A percentile compares a stretch with the other conserved stretches of the same genome.
Evolutionary conservation across 2,329 filamentous ascomycete genomes (phyloP).

Genomic region (Botrytis galanthina): DNA sequence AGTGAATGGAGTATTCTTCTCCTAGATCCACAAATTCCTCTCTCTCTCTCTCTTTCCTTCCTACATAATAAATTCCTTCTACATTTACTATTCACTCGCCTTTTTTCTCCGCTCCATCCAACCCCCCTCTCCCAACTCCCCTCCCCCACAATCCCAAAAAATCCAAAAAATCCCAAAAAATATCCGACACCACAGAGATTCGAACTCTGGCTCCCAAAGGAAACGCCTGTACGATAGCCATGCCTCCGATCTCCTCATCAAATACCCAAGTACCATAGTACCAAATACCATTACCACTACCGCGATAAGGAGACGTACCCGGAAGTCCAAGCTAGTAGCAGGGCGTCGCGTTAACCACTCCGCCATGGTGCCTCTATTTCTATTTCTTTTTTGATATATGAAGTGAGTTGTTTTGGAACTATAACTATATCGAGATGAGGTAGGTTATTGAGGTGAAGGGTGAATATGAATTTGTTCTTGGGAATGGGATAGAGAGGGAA

Average conservation of each 20-base stretch:
- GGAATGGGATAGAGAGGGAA: too few species aligned
- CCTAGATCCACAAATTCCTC: too few species aligned
- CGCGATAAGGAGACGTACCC: not conserved
- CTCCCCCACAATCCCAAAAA: not conserved
- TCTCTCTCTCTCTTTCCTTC: too few species aligned
- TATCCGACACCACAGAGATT: conserved; percentile 41
- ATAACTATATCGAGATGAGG: not conserved
- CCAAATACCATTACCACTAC: not conserved
- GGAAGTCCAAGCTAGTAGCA: conserved; percentile 18
- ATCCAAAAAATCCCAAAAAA: not conserved
- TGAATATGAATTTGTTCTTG: too few species aligned
- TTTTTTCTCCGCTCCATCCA: too few species aligned
- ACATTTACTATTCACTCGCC: too few species aligned
- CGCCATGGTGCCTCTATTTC: conserved; percentile 28
- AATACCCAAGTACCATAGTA: not conserved
- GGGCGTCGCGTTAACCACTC: conserved; percentile 31
- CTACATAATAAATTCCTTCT: too few species aligned
- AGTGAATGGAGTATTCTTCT: not conserved
- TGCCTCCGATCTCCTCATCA: not conserved
- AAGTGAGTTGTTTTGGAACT: not conserved
- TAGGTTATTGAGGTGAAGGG: not conserved
- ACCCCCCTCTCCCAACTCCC: too few species aligned
- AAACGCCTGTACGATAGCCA: conserved; percentile 34
- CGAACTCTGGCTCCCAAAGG: conserved; percentile 44
- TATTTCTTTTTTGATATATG: not conserved